Evolutionary conservation across 2,329 filamentous ascomycete species (phyloP).

Genomic region (Fusarium fujikuroi): DNA sequence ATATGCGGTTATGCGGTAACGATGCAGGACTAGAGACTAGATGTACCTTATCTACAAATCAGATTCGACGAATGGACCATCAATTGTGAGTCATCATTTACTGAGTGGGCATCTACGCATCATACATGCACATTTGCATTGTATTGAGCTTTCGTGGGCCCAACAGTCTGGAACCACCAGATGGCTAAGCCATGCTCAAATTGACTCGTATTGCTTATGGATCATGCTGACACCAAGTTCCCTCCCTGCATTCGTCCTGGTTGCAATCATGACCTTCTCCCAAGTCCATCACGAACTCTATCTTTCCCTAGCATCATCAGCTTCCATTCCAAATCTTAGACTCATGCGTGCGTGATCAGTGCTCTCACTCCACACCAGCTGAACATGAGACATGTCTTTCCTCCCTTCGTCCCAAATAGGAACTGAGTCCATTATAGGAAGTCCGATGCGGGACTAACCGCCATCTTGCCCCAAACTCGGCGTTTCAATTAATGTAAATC

Average conservation of each 20-base stretch:
- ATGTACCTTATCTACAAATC: not conserved
- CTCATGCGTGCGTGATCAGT: not conserved
- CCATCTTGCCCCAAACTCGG: not conserved
- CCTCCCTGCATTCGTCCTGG: not conserved
- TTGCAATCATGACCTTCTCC: not conserved
- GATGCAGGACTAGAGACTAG: not conserved
- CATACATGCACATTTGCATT: not conserved
- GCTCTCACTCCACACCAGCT: not conserved
- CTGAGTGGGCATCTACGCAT: no score
- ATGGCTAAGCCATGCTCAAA: not conserved
- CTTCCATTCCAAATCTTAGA: not conserved
- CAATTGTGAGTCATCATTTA: conserved; percentile 3
- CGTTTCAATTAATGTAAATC: not conserved
- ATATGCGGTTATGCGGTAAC: not conserved
- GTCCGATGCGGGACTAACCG: not conserved
- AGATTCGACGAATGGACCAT: not conserved
- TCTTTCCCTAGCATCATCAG: not conserved
- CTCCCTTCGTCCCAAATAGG: not conserved
- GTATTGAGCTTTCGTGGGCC: not conserved
- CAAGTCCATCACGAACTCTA: not conserved
- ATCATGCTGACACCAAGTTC: no score
- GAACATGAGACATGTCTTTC: not conserved
- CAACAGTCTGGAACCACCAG: not conserved
- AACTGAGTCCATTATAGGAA: not conserved
- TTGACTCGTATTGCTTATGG: not conserved